Evolutionary conservation across 1,139 yeast species (phyloP), one percentile per base, ranked within the genome.

Genomic region (Kluyveromyces marxianus): DNA sequence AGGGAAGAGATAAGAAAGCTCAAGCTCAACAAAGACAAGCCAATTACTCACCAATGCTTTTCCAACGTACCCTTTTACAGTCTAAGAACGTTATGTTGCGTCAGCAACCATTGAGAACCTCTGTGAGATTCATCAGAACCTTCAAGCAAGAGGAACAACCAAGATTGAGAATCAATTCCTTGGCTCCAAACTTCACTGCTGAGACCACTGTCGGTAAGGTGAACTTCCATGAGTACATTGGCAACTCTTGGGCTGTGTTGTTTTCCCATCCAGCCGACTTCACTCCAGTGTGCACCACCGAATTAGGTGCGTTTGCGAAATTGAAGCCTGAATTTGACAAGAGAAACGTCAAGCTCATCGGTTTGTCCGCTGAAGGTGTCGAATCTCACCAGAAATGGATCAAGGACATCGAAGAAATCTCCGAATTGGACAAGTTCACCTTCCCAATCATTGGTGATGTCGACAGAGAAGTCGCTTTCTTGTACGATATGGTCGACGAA

Each of bases 241-340:
- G 94, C 45, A 75, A 83, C 67, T 74, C 79, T 41, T 88, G 96
- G 96, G 81, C 80, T 44, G 81, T 88, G 38, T 73, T 88, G 60
- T 88, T 88, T 69, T 85, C 95, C 26, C 96, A 88, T 67, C 96
- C 96, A 47, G 96, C 88, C 42, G 96, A 88, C 67, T 87, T 85
- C 74, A 88, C 96, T 21, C 96, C 96, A 36, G 96, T 88, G 44
- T 88, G 96, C 70, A 88, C 96, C 57, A 88, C 96, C 46, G 96
- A 88, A 72, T 76, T 88, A 59, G 96, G 96, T 53, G 96, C 95
- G 14, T 88, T 88, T 60, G 87, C 96, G 52, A 76, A 79, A 62
- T 75, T 87, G 66, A 82, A 84, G 70, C 88, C 87, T 33, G 95
- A 87, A 66, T 88, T 88, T 62, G 78, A 77, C 59, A 75, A 81